Conservation (phyloP, 345 rosid species). For the Raphanus sativus region DNA sequence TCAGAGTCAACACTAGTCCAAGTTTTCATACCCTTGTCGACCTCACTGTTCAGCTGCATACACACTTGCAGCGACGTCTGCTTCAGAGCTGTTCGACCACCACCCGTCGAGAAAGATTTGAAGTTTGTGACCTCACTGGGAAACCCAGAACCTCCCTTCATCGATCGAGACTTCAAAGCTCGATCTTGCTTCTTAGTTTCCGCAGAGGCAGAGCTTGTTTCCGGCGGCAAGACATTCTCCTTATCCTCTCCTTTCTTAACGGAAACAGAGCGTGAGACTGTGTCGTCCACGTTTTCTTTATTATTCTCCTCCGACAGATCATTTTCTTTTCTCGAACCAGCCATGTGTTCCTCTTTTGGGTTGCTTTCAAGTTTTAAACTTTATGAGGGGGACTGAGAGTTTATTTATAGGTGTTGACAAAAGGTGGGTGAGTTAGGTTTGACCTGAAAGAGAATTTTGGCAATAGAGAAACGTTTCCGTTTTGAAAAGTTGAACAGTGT, state of each 20-base stretch:
- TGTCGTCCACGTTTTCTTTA: conserved; percentile 47
- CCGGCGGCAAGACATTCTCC: conserved; percentile 47
- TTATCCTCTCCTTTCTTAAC: conserved; percentile 34
- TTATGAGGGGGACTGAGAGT: background rate
- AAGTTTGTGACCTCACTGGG: conserved; percentile 40
- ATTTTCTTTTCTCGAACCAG: conserved; percentile 26
- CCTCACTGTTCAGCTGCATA: conserved; percentile 71
- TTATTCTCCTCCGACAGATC: conserved; percentile 26
- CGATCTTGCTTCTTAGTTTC: conserved; percentile 29
- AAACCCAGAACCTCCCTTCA: conserved; percentile 40
- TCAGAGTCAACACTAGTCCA: conserved; percentile 72
- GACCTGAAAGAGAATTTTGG: background rate
- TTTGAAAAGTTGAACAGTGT: conserved; percentile 4
- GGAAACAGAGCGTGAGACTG: conserved; percentile 17
- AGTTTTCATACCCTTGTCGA: conserved; percentile 47
- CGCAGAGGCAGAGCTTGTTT: conserved; percentile 27
- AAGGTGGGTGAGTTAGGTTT: conserved; percentile 20
- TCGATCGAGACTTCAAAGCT: conserved; percentile 45
- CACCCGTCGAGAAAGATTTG: conserved; percentile 61
- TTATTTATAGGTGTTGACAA: conserved; percentile 32
- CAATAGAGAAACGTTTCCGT: background rate
- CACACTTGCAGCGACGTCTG: conserved; percentile 75
- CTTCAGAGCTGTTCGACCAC: conserved; percentile 56
- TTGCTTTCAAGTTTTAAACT: conserved; percentile 23
- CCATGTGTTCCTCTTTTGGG: conserved; percentile 22